A percentile compares a stretch with the other conserved stretches of the same genome.
Evolutionary conservation across 768 basidiomycete species (phyloP).

Genomic region (Podaxis sp.): DNA sequence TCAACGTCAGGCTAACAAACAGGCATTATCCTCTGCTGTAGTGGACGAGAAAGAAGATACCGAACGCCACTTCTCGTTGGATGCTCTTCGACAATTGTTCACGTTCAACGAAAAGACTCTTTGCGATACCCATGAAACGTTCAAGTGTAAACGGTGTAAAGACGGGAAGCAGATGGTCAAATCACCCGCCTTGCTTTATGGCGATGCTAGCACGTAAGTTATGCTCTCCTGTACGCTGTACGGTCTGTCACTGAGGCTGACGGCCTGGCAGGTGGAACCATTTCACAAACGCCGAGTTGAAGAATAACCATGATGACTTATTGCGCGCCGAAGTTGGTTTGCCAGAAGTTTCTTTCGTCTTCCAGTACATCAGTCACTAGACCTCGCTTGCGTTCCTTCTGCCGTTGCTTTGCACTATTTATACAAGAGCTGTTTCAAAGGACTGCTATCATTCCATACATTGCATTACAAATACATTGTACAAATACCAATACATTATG

Average conservation of each 20-base stretch:
- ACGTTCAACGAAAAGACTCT: constrained; percentile 82
- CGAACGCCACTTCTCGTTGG: constrained; percentile 92
- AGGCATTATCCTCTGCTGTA: constrained; percentile 95
- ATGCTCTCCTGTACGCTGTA: neutral
- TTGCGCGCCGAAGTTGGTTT: constrained; percentile 85
- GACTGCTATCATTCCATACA: constrained; percentile 19
- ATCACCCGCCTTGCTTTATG: constrained; percentile 85
- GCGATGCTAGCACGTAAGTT: constrained; percentile 95
- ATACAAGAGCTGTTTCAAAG: neutral
- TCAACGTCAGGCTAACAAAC: constrained; percentile 95
- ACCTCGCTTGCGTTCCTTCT: constrained; percentile 1
- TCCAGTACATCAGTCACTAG: constrained; percentile 93
- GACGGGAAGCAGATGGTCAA: constrained; percentile 84
- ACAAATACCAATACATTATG: constrained; percentile 15
- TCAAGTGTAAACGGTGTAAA: constrained; percentile 93
- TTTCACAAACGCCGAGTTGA: constrained; percentile 84
- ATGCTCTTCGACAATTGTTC: constrained; percentile 89
- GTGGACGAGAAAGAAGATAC: constrained; percentile 97
- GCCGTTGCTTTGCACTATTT: constrained; percentile 4
- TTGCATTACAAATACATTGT: constrained; percentile 17
- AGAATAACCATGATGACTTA: constrained; percentile 93
- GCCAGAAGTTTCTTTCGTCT: constrained; percentile 90
- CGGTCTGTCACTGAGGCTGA: neutral
- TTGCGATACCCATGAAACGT: constrained; percentile 96
- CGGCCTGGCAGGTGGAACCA: constrained; percentile 86